Evolutionary conservation across 1,284 basidiomycete genomes (phyloP), one percentile per base, ranked within the genome.

Genomic region (Tremellales sp.): DNA sequence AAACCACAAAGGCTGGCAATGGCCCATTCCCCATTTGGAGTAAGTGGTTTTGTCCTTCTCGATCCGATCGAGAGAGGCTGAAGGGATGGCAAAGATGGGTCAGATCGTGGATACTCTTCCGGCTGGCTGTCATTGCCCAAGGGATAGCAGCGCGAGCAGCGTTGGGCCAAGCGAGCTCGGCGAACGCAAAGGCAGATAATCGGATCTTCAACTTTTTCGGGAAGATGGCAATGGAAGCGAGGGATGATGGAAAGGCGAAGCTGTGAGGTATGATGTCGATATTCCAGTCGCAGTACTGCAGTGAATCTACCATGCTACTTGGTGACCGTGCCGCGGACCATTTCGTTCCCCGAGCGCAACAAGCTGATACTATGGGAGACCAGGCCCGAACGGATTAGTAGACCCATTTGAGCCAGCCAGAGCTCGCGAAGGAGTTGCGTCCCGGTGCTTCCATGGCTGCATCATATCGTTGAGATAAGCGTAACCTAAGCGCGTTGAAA

Each of bases 91-190:
- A 3, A 46, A 69, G 54, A 8, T 62, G 56, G 53, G 58, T 66
- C 16, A 47, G 60, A 29, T 56, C 56, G 6, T 65, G 58, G 56
- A 66, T 63, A 27, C 33, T 41, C 54, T 91, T 65, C 55, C 57
- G 66, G 85, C 73, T 88, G 31, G 81, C 89, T 0, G 81, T 97
- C 51, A 97, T 97, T 58, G 76, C 81, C 1, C 93, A 97, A 73
- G 93, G 93, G 3, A 94, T 97, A 51, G 89, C 92, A 1, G 93
- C 94, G 4, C 81, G 94, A 13, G 81, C 81, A 42, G 87, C 88
- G 0, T 78, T 83, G 38, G 81, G 87, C 7, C 91, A 94, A 72
- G 91, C 91, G 0, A 89, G 84, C 60, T 89, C 86, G 0, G 90
- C 89, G 53, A 74, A 76, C 31, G 89, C 89, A 2, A 50, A 45